These are phyloP conservation scores for Torulaspora indica DNA, from an alignment of 805 yeast genomes.

Conservation along the genomic window DNA sequence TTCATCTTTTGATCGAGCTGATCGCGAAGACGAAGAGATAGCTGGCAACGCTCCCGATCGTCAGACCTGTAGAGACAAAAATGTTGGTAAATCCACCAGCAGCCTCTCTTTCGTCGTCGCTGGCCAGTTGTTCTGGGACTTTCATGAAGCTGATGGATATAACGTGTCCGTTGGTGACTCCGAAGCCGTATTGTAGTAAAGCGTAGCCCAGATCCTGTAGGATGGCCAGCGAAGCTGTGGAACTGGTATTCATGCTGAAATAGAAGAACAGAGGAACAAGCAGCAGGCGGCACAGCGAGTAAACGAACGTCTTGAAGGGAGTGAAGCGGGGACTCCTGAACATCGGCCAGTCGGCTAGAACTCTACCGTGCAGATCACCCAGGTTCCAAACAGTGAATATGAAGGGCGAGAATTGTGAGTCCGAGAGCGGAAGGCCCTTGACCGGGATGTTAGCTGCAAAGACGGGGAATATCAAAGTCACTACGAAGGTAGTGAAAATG, in stretches of 20 bases:
- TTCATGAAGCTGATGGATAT: slow-evolving; percentile 76
- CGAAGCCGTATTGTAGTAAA: slow-evolving; percentile 68
- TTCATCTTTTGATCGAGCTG: slow-evolving; percentile 7
- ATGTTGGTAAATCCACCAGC: slow-evolving; percentile 92
- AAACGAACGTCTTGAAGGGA: slow-evolving; percentile 42
- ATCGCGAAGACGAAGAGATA: slow-evolving; percentile 51
- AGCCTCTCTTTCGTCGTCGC: slow-evolving; percentile 72
- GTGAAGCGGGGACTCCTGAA: slow-evolving; percentile 23
- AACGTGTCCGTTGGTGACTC: slow-evolving; percentile 82
- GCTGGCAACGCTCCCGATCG: slow-evolving; percentile 72
- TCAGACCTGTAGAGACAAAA: slow-evolving; percentile 70
- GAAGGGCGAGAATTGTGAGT: slow-evolving; percentile 60
- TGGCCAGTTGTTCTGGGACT: slow-evolving; percentile 55
- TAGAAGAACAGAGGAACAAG: slow-evolving; percentile 70
- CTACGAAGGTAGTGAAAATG: slow-evolving; percentile 66
- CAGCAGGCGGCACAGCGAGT: slow-evolving; percentile 50
- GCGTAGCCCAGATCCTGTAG: slow-evolving; percentile 66
- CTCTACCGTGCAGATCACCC: slow-evolving; percentile 81
- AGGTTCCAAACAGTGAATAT: slow-evolving; percentile 81
- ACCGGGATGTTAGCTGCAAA: slow-evolving; percentile 72
- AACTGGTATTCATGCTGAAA: slow-evolving; percentile 51
- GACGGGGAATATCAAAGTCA: slow-evolving; percentile 78
- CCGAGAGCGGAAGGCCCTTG: slow-evolving; percentile 31
- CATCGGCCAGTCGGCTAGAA: slow-evolving; percentile 47
- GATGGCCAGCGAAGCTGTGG: slow-evolving; percentile 34